These are phyloP conservation scores for Suhomyces yuchorum DNA, from an alignment of 1,139 yeast species.

Conservation along the genomic window DNA sequence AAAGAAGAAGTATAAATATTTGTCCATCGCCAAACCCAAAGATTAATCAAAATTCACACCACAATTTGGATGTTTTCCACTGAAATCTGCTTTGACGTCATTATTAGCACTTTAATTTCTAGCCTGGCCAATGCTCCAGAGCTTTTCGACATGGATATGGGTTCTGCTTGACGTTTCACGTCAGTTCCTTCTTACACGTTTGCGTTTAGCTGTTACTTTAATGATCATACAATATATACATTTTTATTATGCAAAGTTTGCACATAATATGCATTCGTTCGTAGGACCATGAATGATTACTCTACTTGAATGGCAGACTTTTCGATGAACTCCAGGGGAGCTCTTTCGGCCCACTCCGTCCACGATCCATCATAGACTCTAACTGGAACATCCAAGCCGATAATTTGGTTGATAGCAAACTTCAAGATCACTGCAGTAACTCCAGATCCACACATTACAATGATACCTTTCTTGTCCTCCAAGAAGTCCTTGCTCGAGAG, in stretches of 20 bases:
- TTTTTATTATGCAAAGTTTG: slow-evolving; percentile 2
- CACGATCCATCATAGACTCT: slow-evolving; percentile 92
- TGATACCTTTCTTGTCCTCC: slow-evolving; percentile 54
- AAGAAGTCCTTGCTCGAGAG: slow-evolving; percentile 27
- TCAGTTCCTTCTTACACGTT: slow-evolving; percentile 1
- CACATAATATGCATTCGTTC: not conserved
- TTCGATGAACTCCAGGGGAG: slow-evolving; percentile 38
- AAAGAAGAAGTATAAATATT: slow-evolving; percentile 71
- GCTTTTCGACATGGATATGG: not conserved
- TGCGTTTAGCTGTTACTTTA: slow-evolving; percentile 4
- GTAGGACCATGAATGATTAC: not conserved
- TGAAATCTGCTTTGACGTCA: slow-evolving; percentile 4
- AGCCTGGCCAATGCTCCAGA: not conserved
- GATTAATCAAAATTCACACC: not conserved
- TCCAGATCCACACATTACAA: slow-evolving; percentile 94
- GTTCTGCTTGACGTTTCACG: not conserved
- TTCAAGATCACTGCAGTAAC: slow-evolving; percentile 88
- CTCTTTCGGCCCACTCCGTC: slow-evolving; percentile 67
- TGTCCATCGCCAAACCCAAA: slow-evolving; percentile 26
- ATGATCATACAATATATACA: slow-evolving; percentile 7
- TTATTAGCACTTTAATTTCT: slow-evolving; percentile 3
- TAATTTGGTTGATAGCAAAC: slow-evolving; percentile 43
- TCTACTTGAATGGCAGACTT: slow-evolving; percentile 19
- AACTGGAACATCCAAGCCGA: slow-evolving; percentile 65
- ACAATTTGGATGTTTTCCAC: not conserved